Base-by-base conservation (phyloP, 352 stramenopile genomes). In the Globisporangium acanthophoron region DNA sequence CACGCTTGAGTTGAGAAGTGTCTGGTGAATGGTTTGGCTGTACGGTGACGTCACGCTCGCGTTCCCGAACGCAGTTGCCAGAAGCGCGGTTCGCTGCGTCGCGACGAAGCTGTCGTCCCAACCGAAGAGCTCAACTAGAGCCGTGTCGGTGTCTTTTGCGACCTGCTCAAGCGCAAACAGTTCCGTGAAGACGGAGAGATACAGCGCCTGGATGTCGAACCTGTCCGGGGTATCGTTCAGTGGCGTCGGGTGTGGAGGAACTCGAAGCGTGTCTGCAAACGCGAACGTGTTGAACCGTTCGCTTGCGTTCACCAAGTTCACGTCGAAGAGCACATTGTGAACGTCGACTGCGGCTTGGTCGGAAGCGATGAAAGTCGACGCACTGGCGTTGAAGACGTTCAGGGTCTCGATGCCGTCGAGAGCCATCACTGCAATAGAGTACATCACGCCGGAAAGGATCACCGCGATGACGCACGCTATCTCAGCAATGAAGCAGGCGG, bases 181-280 rank as follows among this genome's bases (percentile, higher is more conserved):
- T 1, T 56, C 58, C 0, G 71, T 59, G 20, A 88, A 75, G 21
- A 76, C 61, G 2, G 57, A 62, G 9, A 52, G 20, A 39, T 88
- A 92, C 16, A 92, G 21, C 1, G 56, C 43, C 3, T 54, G 40
- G 16, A 87, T 69, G 44, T 88, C 60, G 40, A 90, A 65, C 5
- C 69, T 67, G 9, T 48, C 24, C 0, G 79, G 74, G 5, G 65
- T 21, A 56, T 85, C 74, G 5, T 69, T 67, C 3, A 52, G 49
- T 21, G 76, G 65, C 6, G 76, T 90, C 12, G 81, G 75, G 33
- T 88, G 65, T 1, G 81, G 79, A 9, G 79, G 81, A 27, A 88
- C 70, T 0, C 70, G 79, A 18, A 92, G 69, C 5, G 77, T 79
- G 20, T 90, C 81, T 1, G 71, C 66, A 57, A 88, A 88, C n/a